These are phyloP conservation scores for Venturiaceae sp. DNA, from an alignment of 2,329 filamentous ascomycete species.

Conservation along the genomic window DNA sequence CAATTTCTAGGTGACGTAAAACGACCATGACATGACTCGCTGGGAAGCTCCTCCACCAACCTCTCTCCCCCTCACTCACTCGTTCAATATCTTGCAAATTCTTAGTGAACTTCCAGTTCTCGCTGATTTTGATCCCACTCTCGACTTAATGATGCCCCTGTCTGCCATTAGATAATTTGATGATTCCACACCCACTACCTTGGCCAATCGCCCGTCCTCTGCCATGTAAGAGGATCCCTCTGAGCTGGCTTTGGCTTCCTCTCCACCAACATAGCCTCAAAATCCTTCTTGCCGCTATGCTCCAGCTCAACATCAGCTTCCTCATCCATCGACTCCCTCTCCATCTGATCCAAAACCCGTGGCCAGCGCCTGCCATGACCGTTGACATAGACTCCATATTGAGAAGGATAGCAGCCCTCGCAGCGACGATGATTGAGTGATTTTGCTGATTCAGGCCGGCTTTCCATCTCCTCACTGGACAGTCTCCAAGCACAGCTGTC, in stretches of 20 bases:
- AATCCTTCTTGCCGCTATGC: too few species aligned
- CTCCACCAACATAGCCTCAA: not conserved
- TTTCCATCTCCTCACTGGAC: not conserved
- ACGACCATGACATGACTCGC: not conserved
- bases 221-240: not conserved
- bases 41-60: not conserved
- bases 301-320: not conserved
- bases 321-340: not conserved
- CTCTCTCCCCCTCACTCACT: too few species aligned
- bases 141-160: too few species aligned
- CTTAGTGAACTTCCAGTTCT: too few species aligned
- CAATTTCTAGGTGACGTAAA: not conserved
- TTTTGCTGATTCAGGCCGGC: not conserved
- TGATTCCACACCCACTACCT: not conserved
- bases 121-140: too few species aligned
- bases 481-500: not conserved
- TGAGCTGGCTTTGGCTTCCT: not conserved
- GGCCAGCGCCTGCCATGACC: not conserved
- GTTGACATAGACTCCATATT: not conserved
- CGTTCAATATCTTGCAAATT: not conserved
- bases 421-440: slow-evolving; percentile 4
- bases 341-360: not conserved
- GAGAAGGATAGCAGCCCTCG: not conserved
- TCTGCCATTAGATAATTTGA: not conserved
- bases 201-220: not conserved